These are phyloP conservation scores for Entamoeba invadens DNA, from an alignment of 208 protist species.

Conservation along the genomic window DNA sequence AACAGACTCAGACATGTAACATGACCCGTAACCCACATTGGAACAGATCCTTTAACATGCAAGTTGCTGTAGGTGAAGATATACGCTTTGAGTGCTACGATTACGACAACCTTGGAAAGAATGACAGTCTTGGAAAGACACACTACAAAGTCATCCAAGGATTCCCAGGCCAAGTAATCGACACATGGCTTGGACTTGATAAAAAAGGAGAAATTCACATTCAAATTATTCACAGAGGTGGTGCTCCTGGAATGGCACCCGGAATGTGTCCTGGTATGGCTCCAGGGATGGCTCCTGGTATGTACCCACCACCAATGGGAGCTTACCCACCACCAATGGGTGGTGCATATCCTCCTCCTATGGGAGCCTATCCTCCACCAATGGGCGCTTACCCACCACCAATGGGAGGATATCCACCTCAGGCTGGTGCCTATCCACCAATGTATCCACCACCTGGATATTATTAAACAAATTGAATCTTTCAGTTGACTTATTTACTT, in stretches of 20 bases:
- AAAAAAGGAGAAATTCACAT: not conserved
- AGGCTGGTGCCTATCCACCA: not conserved
- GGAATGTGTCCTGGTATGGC: not conserved
- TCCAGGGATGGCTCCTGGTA: not conserved
- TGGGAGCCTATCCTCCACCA: not conserved
- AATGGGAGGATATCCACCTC: not conserved
- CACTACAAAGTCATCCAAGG: not conserved
- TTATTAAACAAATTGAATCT: not conserved
- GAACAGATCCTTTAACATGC: not conserved
- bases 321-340: not conserved
- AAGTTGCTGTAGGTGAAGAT: not conserved
- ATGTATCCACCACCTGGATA: not conserved
- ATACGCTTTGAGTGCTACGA: not conserved
- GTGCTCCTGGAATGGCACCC: not conserved
- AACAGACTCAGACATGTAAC: not conserved
- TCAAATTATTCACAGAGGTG: not conserved
- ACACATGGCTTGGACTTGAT: not conserved
- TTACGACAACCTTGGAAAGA: not conserved
- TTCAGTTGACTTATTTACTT: too few relatives aligned
- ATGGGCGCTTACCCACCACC: not conserved
- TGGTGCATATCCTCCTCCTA: not conserved
- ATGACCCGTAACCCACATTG: not conserved
- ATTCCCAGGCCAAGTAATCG: not conserved
- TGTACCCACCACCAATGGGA: not conserved
- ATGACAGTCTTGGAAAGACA: not conserved